Evolutionary conservation across 768 basidiomycete genomes (phyloP).

Genomic region (Lactarius deliciosus): DNA sequence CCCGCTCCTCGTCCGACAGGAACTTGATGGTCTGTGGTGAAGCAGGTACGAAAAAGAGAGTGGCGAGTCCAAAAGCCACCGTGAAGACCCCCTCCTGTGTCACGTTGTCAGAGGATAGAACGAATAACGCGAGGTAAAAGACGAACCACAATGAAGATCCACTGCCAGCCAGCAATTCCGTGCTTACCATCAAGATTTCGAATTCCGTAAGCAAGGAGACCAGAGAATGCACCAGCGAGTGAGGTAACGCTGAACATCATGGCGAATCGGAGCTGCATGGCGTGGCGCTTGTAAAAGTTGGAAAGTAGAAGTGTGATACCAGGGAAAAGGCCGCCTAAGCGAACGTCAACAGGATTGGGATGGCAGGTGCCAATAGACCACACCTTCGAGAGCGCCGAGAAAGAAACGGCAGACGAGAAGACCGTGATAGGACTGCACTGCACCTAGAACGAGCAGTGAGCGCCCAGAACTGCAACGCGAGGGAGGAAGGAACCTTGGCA

Average conservation of each 20-base stretch:
- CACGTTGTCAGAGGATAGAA: neutral
- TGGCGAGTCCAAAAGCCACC: constrained; percentile 50
- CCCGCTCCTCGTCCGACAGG: constrained; percentile 50
- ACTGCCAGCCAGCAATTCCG: constrained; percentile 59
- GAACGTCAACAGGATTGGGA: neutral
- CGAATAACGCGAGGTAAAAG: neutral
- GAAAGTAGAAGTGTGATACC: constrained; percentile 33
- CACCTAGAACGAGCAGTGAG: constrained; percentile 35
- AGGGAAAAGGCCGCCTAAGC: constrained; percentile 46
- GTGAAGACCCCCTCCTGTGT: constrained; percentile 61
- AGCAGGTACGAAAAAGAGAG: constrained; percentile 52
- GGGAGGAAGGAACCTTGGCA: constrained; percentile 49
- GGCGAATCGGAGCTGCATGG: constrained; percentile 37
- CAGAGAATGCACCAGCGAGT: constrained; percentile 59
- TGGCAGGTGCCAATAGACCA: neutral
- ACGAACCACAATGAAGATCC: constrained; percentile 60
- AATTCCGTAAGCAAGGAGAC: constrained; percentile 60
- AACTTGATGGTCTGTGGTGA: constrained; percentile 48
- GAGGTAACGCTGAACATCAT: constrained; percentile 46
- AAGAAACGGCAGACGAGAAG: constrained; percentile 51
- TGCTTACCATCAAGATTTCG: constrained; percentile 52
- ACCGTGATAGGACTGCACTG: constrained; percentile 53
- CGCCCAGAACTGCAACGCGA: neutral
- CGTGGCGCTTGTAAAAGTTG: constrained; percentile 33
- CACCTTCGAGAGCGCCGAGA: constrained; percentile 59